Percentiles rank a stretch among this genome's conserved stretches.
Conservation (phyloP, 2,329 filamentous ascomycete species). For the Calonectria multiphialidica region DNA sequence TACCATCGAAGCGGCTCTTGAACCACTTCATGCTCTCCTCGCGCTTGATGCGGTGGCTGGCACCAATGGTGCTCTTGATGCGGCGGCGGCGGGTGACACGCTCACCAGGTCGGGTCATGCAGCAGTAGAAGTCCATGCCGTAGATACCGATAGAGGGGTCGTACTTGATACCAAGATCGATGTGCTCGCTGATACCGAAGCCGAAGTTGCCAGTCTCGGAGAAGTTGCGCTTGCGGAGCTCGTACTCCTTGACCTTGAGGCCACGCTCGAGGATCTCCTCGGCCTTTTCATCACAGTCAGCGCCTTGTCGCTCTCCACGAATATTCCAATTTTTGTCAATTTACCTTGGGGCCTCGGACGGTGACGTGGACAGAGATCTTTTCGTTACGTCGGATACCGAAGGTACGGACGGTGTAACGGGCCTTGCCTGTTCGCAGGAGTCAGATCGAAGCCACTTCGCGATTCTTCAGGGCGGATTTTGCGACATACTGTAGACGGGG, state of each 20-base stretch:
- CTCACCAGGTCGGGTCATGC: conserved; percentile 99
- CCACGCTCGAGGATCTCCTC: conserved; percentile 99
- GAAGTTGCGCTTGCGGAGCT: conserved; percentile 99
- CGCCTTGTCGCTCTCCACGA: neutral
- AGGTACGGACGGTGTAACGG: conserved; percentile 99
- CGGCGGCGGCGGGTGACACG: conserved; percentile 96
- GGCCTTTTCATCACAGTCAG: conserved; percentile 65
- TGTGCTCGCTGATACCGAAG: conserved; percentile 99
- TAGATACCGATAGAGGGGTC: conserved; percentile 98
- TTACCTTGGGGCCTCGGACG: conserved; percentile 89
- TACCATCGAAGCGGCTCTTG: conserved; percentile 92
- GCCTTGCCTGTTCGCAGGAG: conserved; percentile 81
- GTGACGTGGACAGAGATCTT: conserved; percentile 99
- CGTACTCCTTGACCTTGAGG: conserved; percentile 99
- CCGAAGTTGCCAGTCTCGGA: conserved; percentile 99
- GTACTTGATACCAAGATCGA: conserved; percentile 99
- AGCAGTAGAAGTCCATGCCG: conserved; percentile 99
- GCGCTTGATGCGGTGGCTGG: conserved; percentile 93
- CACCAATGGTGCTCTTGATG: conserved; percentile 86
- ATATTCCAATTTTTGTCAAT: conserved; percentile 12
- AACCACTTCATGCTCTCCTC: conserved; percentile 98
- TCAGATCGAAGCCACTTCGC: conserved; percentile 32
- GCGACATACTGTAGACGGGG: conserved; percentile 92
- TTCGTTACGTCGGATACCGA: conserved; percentile 99
- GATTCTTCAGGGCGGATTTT: conserved; percentile 14